Evolutionary conservation across 2,329 filamentous ascomycete genomes (phyloP).

Genomic region (Diaporthe vaccinii): DNA sequence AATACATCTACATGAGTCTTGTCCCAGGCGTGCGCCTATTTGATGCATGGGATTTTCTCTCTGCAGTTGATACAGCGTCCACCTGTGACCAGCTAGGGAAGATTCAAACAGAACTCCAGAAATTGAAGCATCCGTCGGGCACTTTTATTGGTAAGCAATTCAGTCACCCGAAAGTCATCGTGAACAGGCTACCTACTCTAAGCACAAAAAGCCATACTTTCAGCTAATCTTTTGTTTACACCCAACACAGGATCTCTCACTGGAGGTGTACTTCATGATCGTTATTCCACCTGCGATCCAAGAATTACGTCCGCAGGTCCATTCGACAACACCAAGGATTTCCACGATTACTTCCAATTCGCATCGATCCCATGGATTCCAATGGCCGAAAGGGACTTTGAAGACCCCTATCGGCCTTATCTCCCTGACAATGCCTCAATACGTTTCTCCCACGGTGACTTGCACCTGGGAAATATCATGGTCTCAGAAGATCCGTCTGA

Average conservation of each 20-base stretch:
- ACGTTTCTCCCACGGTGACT: neutral
- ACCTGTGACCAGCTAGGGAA: too few relatives aligned
- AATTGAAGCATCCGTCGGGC: too few relatives aligned
- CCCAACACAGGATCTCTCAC: neutral
- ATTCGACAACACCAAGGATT: neutral
- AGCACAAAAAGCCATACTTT: too few relatives aligned
- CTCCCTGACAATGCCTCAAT: neutral
- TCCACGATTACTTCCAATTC: conserved; percentile 2
- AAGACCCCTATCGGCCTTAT: neutral
- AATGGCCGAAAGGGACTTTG: neutral
- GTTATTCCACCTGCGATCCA: neutral
- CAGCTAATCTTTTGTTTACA: too few relatives aligned
- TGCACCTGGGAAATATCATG: conserved; percentile 2
- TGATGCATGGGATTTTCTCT: too few relatives aligned
- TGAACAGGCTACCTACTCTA: too few relatives aligned
- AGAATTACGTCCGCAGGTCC: neutral
- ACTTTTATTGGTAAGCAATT: too few relatives aligned
- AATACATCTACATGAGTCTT: too few relatives aligned
- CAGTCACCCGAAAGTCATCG: too few relatives aligned
- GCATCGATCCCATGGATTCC: neutral
- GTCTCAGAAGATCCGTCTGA: neutral
- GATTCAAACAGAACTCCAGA: too few relatives aligned
- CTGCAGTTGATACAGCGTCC: too few relatives aligned
- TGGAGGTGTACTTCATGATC: neutral
- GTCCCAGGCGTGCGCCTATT: too few relatives aligned